phyloP scores from a whole-genome alignment of 352 stramenopile species.

The Globisporangium splendens region DNA sequence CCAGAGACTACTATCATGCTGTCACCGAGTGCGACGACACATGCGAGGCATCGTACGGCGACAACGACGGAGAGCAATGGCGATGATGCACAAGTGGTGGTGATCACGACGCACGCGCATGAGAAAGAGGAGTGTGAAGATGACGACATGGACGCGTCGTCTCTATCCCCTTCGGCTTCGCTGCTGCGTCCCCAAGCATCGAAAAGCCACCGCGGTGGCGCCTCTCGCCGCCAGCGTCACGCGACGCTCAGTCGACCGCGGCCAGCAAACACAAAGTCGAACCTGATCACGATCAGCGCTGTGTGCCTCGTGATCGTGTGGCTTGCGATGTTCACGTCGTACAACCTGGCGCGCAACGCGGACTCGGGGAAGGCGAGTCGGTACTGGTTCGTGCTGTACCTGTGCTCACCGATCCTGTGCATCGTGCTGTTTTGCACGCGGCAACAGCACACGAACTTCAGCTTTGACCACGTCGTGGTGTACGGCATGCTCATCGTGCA shows the following conservation, averaged over 20 bases:
- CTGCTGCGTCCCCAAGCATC: not conserved
- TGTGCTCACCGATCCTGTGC: constrained; percentile 58
- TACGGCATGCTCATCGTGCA: constrained; percentile 80
- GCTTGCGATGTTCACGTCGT: constrained; percentile 71
- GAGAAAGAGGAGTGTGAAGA: not conserved
- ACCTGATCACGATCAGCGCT: constrained; percentile 41
- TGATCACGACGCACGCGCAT: not conserved
- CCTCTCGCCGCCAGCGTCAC: not conserved
- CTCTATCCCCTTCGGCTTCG: not conserved
- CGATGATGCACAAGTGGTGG: not conserved
- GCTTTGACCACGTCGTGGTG: constrained; percentile 66
- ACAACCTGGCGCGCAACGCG: constrained; percentile 36
- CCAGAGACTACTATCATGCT: not conserved
- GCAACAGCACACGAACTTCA: constrained; percentile 30
- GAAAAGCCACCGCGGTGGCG: not conserved
- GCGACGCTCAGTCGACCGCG: constrained; percentile 14
- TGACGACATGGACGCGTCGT: not conserved
- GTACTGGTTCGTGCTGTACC: constrained; percentile 67
- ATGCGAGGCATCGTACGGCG: not conserved
- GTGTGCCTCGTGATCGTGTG: constrained; percentile 41
- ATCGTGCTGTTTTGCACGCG: constrained; percentile 53
- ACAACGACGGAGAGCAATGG: not conserved
- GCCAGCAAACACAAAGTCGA: constrained; percentile 15
- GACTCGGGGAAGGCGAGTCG: constrained; percentile 19
- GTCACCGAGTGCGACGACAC: not conserved